phyloP scores from a whole-genome alignment of 164 flowering plant species.

The Aristolochia fimbriata region DNA sequence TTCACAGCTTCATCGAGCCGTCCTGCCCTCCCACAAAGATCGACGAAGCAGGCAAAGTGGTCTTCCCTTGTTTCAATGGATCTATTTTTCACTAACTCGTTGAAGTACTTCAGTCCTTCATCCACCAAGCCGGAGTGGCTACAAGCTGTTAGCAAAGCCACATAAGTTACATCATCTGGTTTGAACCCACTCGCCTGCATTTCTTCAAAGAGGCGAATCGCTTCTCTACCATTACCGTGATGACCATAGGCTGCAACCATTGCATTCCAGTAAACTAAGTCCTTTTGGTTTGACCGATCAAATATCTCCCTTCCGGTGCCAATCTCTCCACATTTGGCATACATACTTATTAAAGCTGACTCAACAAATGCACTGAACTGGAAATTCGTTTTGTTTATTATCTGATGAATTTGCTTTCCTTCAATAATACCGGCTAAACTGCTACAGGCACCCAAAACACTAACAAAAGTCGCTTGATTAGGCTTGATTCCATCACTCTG shows the following conservation, averaged over 20 bases:
- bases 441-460: conserved; percentile 13
- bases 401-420: conserved; percentile 14
- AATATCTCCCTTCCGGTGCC: conserved; percentile 9
- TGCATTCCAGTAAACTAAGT: conserved; percentile 10
- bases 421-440: conserved; percentile 12
- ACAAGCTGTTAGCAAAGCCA: conserved; percentile 12
- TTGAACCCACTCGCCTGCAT: conserved; percentile 6
- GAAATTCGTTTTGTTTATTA: conserved; percentile 7
- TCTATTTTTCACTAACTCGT: conserved; percentile 1
- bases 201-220: conserved; percentile 6
- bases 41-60: conserved; percentile 13
- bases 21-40: conserved; percentile 14
- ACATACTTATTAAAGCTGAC: conserved; percentile 12
- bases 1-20: conserved; percentile 13
- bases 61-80: conserved; percentile 10
- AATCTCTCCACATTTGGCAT: conserved; percentile 14
- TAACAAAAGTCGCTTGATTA: conserved; percentile 12
- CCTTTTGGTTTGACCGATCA: conserved; percentile 11
- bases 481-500: conserved; percentile 7
- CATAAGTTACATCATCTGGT: conserved; percentile 14
- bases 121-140: conserved; percentile 12
- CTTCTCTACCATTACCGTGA: conserved; percentile 11
- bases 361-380: conserved; percentile 5
- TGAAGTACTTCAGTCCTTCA: conserved; percentile 9
- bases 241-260: conserved; percentile 12